Percentiles rank a stretch among this genome's conserved stretches.
phyloP scores from a whole-genome alignment of 116 monocot genomes.

The Trichopus zeylanicus region DNA sequence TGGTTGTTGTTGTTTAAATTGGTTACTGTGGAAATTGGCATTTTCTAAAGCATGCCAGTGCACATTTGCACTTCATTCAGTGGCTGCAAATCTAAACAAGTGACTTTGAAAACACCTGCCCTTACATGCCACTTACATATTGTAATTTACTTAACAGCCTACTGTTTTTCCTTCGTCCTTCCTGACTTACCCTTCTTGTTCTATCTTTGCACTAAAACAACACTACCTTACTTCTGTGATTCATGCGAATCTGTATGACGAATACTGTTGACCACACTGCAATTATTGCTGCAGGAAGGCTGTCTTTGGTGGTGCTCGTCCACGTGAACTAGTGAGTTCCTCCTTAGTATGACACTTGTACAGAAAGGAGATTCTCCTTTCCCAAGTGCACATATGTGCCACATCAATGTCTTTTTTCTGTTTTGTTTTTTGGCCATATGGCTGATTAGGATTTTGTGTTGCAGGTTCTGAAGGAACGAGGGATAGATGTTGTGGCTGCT shows the following conservation, averaged over 20 bases:
- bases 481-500: conserved; percentile 27
- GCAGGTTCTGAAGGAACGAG: conserved; percentile 88
- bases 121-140: too few relatives aligned
- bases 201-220: too few relatives aligned
- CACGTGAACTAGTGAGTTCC: conserved; percentile 64
- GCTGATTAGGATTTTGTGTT: background rate
- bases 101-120: too few relatives aligned
- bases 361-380: conserved; percentile 4
- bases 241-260: too few relatives aligned
- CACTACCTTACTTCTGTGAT: too few relatives aligned
- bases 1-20: background rate
- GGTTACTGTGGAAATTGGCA: background rate
- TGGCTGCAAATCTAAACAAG: too few relatives aligned
- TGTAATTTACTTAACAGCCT: too few relatives aligned
- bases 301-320: conserved; percentile 82
- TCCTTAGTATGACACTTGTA: background rate
- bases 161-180: too few relatives aligned
- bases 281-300: conserved; percentile 43
- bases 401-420: conserved; percentile 1
- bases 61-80: too few relatives aligned
- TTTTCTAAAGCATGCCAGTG: background rate
- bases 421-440: background rate
- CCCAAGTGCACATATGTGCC: conserved; percentile 12
- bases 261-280: background rate
- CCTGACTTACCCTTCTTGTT: too few relatives aligned